A percentile compares a stretch with the other conserved stretches of the same genome.
Evolutionary conservation across 805 yeast genomes (phyloP).

Genomic region (Debaryomyces hansenii): DNA sequence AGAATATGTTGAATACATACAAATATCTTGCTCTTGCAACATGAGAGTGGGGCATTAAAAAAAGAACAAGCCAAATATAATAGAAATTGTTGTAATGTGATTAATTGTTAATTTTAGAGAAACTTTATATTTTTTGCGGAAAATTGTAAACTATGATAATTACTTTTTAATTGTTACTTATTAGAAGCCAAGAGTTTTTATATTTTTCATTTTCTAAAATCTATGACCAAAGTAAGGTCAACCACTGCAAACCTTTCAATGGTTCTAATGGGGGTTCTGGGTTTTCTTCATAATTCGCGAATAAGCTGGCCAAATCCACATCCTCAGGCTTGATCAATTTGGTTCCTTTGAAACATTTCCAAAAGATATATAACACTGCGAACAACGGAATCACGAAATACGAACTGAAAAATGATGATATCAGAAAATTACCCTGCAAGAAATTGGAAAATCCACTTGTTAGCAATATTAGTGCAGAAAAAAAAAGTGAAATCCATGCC

Average conservation of each 20-base stretch:
- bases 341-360: conserved; percentile 33
- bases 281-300: conserved; percentile 23
- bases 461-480: conserved; percentile 23
- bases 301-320: conserved; percentile 25
- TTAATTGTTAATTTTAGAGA: too few relatives aligned
- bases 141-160: too few relatives aligned
- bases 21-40: too few relatives aligned
- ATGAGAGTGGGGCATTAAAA: too few relatives aligned
- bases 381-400: conserved; percentile 26
- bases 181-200: too few relatives aligned
- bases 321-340: conserved; percentile 33
- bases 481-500: conserved; percentile 9
- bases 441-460: conserved; percentile 38
- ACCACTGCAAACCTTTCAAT: conserved; percentile 19
- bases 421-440: conserved; percentile 26
- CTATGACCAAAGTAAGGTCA: conserved; percentile 18
- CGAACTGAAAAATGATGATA: conserved; percentile 20
- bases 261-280: conserved; percentile 28
- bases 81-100: too few relatives aligned
- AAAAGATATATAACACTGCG: conserved; percentile 24
- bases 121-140: too few relatives aligned
- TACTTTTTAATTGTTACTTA: too few relatives aligned
- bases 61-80: too few relatives aligned
- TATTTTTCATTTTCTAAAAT: too few relatives aligned
- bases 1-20: too few relatives aligned